phyloP scores from a whole-genome alignment of 257 asterid species.

The Solanum appendiculatum region DNA sequence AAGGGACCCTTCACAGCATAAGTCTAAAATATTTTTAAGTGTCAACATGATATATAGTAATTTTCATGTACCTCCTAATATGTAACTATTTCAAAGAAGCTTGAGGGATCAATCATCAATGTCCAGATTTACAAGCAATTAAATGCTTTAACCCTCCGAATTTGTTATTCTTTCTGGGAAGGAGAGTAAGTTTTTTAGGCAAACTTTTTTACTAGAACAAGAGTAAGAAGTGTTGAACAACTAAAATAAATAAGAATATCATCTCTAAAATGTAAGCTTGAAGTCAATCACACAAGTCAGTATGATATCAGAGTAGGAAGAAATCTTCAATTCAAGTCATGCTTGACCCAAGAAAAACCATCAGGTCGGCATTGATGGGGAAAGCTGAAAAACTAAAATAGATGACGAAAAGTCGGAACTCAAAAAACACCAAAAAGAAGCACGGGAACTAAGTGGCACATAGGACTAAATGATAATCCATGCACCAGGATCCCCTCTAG shows the following conservation, averaged over 20 bases:
- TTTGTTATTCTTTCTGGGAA: background rate
- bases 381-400: background rate
- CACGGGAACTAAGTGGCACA: background rate
- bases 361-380: background rate
- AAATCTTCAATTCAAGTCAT: background rate
- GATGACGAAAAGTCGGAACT: background rate
- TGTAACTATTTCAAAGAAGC: background rate
- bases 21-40: background rate
- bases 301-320: background rate
- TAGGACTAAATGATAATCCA: background rate
- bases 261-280: background rate
- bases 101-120: background rate
- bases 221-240: background rate
- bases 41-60: background rate
- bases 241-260: background rate
- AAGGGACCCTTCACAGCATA: background rate
- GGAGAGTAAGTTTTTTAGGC: background rate
- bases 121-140: background rate
- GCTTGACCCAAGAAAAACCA: background rate
- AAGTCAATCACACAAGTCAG: background rate
- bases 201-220: background rate
- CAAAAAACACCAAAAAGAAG: background rate
- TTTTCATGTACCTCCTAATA: background rate
- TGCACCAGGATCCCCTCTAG: background rate
- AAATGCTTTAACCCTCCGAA: background rate